These are phyloP conservation scores for Penicillium flavigenum DNA, from an alignment of 495 filamentous ascomycete species.

Conservation along the genomic window DNA sequence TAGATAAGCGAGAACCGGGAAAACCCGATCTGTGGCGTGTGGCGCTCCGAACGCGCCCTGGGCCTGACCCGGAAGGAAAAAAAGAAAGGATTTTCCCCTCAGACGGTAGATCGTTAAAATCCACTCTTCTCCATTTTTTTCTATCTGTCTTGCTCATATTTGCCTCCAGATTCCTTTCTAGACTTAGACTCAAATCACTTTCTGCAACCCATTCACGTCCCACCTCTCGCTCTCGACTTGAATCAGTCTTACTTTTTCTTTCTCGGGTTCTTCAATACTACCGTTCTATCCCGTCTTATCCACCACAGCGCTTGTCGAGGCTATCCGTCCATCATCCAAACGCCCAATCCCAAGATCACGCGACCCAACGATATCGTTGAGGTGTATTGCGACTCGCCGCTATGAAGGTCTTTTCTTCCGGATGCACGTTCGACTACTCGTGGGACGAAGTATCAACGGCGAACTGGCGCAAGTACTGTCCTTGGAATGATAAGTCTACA, in stretches of 20 bases:
- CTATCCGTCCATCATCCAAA: background rate
- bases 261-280: background rate
- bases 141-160: conserved; percentile 6
- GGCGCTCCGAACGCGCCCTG: conserved; percentile 9
- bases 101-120: conserved; percentile 20
- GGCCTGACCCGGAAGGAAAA: conserved; percentile 26
- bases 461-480: conserved; percentile 98
- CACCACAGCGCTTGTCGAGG: background rate
- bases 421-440: conserved; percentile 89
- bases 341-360: background rate
- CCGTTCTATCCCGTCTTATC: background rate
- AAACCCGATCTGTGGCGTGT: conserved; percentile 17
- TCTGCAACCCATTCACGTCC: background rate
- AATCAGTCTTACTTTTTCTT: background rate
- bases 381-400: conserved; percentile 14
- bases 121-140: conserved; percentile 18
- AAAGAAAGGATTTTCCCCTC: conserved; percentile 22
- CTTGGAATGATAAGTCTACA: conserved; percentile 93
- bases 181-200: conserved; percentile 1
- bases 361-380: background rate
- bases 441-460: conserved; percentile 99
- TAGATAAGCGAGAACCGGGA: conserved; percentile 14
- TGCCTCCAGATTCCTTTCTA: conserved; percentile 3
- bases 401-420: conserved; percentile 94
- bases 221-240: background rate